These are phyloP conservation scores for Phlebopus sp. DNA, from an alignment of 1,284 basidiomycete species.

Conservation along the genomic window DNA sequence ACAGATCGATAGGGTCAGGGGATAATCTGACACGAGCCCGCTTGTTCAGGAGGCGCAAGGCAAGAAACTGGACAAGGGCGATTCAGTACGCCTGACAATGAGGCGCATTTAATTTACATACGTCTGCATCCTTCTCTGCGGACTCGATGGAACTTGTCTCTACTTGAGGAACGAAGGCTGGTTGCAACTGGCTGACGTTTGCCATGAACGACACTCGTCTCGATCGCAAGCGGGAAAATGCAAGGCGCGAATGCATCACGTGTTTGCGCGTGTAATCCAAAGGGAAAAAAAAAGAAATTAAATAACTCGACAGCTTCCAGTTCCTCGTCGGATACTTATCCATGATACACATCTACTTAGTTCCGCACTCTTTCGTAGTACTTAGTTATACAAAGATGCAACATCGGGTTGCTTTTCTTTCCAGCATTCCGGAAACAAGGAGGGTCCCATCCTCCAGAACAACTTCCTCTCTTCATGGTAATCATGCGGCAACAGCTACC, in stretches of 20 bases:
- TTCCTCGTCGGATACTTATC: not conserved
- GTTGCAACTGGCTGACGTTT: constrained; percentile 40
- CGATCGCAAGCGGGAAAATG: too few relatives aligned
- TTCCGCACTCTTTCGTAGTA: too few relatives aligned
- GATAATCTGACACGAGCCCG: constrained; percentile 61
- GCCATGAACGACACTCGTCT: constrained; percentile 17
- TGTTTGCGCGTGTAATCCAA: too few relatives aligned
- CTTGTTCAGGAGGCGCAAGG: constrained; percentile 52
- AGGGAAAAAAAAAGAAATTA: too few relatives aligned
- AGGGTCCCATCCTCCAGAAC: not conserved
- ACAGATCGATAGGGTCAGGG: constrained; percentile 42
- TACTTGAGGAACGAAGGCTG: constrained; percentile 29
- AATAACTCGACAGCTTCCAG: not conserved
- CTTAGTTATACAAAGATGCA: constrained; percentile 10
- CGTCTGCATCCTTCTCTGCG: constrained; percentile 43
- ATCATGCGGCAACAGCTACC: constrained; percentile 12
- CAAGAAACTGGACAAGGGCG: constrained; percentile 39
- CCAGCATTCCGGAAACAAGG: not conserved
- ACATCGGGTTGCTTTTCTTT: constrained; percentile 19
- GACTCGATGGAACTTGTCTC: constrained; percentile 35
- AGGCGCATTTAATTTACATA: constrained; percentile 22
- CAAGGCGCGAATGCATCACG: too few relatives aligned
- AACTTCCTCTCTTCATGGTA: not conserved
- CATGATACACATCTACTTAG: not conserved
- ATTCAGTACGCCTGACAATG: constrained; percentile 5